Evolutionary conservation across 352 stramenopile species (phyloP).

Genomic region (Phytophthora fragariae): DNA sequence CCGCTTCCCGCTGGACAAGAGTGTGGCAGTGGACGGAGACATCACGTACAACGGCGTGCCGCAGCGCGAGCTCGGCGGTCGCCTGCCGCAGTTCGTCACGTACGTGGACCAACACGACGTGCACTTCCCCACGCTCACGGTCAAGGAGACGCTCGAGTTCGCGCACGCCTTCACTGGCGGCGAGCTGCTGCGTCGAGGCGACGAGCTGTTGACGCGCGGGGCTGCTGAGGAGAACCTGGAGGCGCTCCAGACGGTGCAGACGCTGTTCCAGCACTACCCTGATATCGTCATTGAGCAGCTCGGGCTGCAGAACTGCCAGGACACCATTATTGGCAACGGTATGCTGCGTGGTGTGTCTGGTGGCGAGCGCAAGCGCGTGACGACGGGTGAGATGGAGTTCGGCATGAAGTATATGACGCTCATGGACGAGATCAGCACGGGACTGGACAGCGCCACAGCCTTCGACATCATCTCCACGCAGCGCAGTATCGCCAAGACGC

Average conservation of each 20-base stretch:
- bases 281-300: slow-evolving; percentile 58
- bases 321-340: slow-evolving; percentile 57
- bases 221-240: slow-evolving; percentile 36
- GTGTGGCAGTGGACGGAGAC: slow-evolving; percentile 25
- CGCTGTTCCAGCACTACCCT: slow-evolving; percentile 42
- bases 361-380: slow-evolving; percentile 72
- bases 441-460: slow-evolving; percentile 56
- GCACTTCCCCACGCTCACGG: slow-evolving; percentile 43
- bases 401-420: slow-evolving; percentile 71
- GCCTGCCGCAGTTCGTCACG: slow-evolving; percentile 52
- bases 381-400: slow-evolving; percentile 72
- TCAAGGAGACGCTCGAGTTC: background rate
- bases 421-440: slow-evolving; percentile 84
- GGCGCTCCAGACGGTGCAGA: slow-evolving; percentile 26
- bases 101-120: slow-evolving; percentile 61
- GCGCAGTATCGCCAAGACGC: slow-evolving; percentile 50
- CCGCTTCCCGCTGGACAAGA: slow-evolving; percentile 8
- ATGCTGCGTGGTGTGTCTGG: slow-evolving; percentile 67
- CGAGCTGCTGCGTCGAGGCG: slow-evolving; percentile 22
- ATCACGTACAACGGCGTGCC: slow-evolving; percentile 47
- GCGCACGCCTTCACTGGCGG: slow-evolving; percentile 37
- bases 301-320: slow-evolving; percentile 47
- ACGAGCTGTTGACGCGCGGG: slow-evolving; percentile 34
- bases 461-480: slow-evolving; percentile 68
- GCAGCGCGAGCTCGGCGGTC: slow-evolving; percentile 24